phyloP scores from a whole-genome alignment of 371 early-diverging fungal genomes.

The Circinella minor region DNA sequence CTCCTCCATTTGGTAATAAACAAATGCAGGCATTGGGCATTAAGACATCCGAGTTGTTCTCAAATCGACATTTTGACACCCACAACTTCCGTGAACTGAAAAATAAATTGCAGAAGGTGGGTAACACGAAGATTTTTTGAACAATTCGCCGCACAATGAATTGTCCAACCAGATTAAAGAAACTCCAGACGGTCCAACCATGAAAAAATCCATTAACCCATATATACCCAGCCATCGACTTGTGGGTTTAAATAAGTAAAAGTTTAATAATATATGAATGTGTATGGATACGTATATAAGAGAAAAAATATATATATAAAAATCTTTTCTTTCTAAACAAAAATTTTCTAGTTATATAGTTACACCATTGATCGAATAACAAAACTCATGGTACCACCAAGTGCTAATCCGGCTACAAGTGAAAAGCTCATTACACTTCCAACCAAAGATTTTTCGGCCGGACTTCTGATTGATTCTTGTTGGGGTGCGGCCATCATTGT shows the following conservation, averaged over 20 bases:
- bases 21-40: constrained; percentile 20
- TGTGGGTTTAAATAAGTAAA: constrained; percentile 5
- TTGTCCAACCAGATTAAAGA: constrained; percentile 12
- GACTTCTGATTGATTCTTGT: constrained; percentile 39
- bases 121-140: constrained; percentile 25
- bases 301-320: neutral
- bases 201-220: constrained; percentile 1
- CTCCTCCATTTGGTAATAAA: constrained; percentile 15
- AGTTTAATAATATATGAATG: neutral
- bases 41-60: constrained; percentile 23
- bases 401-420: constrained; percentile 70
- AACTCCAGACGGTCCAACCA: neutral
- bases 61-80: constrained; percentile 22
- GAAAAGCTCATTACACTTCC: constrained; percentile 76
- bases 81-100: constrained; percentile 29
- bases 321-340: neutral
- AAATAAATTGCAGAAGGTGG: constrained; percentile 22
- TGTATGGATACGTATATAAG: neutral
- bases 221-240: constrained; percentile 6
- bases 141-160: constrained; percentile 16
- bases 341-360: neutral
- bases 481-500: constrained; percentile 82
- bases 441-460: constrained; percentile 57
- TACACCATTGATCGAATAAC: constrained; percentile 54
- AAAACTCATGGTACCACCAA: constrained; percentile 70